phyloP scores from a whole-genome alignment of 2,329 filamentous ascomycete genomes.

The Verticillium longisporum region DNA sequence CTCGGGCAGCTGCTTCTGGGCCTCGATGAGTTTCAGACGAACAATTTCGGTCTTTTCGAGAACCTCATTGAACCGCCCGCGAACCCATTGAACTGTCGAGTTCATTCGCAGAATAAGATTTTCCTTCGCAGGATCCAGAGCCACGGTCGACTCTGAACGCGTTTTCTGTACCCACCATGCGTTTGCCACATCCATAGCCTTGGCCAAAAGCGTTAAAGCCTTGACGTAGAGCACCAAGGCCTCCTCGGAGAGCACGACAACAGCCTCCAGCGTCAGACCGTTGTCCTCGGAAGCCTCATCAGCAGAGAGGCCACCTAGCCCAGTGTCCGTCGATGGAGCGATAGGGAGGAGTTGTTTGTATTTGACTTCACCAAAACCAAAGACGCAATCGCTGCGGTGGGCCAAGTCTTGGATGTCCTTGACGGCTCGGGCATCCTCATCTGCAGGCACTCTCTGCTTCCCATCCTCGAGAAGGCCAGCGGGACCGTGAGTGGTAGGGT shows the following conservation, averaged over 20 bases:
- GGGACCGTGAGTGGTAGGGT: constrained; percentile 60
- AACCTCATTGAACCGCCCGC: constrained; percentile 91
- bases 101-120: constrained; percentile 61
- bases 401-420: constrained; percentile 87
- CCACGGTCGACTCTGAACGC: constrained; percentile 49
- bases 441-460: constrained; percentile 52
- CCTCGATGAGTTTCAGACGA: constrained; percentile 78
- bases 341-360: constrained; percentile 94
- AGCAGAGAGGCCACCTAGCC: constrained; percentile 54
- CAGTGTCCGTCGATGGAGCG: constrained; percentile 69
- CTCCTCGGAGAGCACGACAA: constrained; percentile 85
- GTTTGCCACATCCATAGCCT: constrained; percentile 92
- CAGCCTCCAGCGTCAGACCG: constrained; percentile 76
- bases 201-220: constrained; percentile 79
- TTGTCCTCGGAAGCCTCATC: constrained; percentile 58
- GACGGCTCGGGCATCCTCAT: constrained; percentile 75
- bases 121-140: constrained; percentile 37
- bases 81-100: constrained; percentile 91
- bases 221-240: constrained; percentile 95
- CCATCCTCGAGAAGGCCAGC: constrained; percentile 62
- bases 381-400: constrained; percentile 90
- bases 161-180: constrained; percentile 83
- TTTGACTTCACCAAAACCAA: constrained; percentile 96
- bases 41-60: constrained; percentile 94
- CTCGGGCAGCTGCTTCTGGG: constrained; percentile 73